Percentiles rank a stretch among this genome's conserved stretches.
Evolutionary conservation across 805 yeast genomes (phyloP).

Genomic region (Wickerhamiella spandovensis): DNA sequence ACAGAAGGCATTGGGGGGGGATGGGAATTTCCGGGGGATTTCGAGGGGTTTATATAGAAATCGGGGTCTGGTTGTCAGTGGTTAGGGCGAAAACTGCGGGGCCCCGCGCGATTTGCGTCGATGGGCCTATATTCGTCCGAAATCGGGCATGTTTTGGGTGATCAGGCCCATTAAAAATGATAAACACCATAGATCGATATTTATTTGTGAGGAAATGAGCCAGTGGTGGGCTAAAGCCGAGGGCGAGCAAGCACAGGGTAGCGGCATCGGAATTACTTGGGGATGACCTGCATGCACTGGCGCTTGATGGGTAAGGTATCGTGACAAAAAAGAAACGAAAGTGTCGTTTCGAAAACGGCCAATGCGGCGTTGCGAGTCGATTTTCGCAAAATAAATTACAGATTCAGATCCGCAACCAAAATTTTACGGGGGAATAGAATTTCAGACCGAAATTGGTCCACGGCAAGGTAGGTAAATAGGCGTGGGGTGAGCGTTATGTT

Average conservation of each 20-base stretch:
- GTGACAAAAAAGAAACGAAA: neutral
- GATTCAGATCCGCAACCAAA: no score
- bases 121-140: neutral
- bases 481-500: neutral
- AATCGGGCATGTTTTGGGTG: neutral
- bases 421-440: no score
- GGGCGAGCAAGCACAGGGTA: neutral
- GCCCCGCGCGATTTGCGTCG: neutral
- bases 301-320: neutral
- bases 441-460: no score
- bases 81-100: neutral
- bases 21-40: neutral
- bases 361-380: no score
- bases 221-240: neutral
- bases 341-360: no score
- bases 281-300: neutral
- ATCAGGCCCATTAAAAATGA: neutral
- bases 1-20: neutral
- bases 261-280: neutral
- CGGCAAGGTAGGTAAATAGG: neutral
- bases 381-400: no score
- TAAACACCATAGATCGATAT: neutral
- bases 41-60: neutral
- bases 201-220: no score
- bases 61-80: neutral